Base-by-base conservation (phyloP, 495 filamentous ascomycete genomes). In the Aspergillus haitiensis region DNA sequence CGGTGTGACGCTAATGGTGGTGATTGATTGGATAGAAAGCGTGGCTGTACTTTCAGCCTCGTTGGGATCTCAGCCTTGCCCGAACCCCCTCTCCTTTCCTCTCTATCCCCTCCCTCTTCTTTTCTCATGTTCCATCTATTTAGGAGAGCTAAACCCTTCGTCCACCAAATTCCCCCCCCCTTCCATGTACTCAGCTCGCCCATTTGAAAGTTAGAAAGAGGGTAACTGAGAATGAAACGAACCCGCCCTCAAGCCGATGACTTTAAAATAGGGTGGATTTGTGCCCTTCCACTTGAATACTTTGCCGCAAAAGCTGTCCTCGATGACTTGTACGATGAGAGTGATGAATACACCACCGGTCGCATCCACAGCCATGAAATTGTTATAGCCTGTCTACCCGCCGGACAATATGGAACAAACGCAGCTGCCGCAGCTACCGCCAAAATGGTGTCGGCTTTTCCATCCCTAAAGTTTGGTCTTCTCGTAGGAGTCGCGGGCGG, bases 281-380 rank as follows among this genome's bases (percentile, higher is more conserved):
- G 44, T 13, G 44, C 53, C 2, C 55, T 57, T 4, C 32, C 45
- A 0, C 44, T 57, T 6, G 55, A 57, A 40, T 50, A 57, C 15
- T 15, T 34, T 3, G 55, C 55, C 7, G 55, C 45, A 10, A 50
- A 50, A 36, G 3, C 7, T 2, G 45, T 50, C 27, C 55, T 58
- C 11, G 46, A 58, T 11, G 35, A 58, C 45, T n/a, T 42, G 5
- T 58, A 58, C 55, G 34, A 58, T 7, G 35, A 58, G 16, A 6
- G 18, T 21, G 12, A 9, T 15, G 36, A 51, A 21, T 51, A 42
- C 11, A 6, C 35, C 3, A 58, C 46, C 7, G 55, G 55, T 48
- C 35, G 55, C 36, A 58, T 58, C 35, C 55, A 58, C 13, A 12
- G 51, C 55, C 55, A 58, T 34, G 18, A 51, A 7, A 32, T 51